These are phyloP conservation scores for Camellia granthamiana DNA, from an alignment of 148 eudicot genomes.

Conservation along the genomic window DNA sequence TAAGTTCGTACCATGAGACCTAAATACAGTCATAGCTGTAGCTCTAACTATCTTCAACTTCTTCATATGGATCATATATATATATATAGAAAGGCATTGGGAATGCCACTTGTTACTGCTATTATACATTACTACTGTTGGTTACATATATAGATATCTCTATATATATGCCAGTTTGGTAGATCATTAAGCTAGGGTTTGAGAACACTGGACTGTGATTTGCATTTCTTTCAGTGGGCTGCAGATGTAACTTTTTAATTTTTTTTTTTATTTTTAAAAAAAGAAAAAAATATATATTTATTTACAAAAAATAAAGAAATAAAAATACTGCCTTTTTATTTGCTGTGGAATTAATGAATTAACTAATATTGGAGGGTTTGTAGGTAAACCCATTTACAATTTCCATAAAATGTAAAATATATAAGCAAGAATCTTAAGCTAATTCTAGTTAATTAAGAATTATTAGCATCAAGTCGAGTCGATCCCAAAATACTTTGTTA, in stretches of 20 bases:
- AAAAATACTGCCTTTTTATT: too few species aligned
- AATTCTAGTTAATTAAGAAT: conserved; percentile 1
- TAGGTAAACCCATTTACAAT: not conserved
- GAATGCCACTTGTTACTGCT: not conserved
- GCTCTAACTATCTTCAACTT: conserved; percentile 1
- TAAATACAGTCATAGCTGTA: not conserved
- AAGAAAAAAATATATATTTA: not conserved
- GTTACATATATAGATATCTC: not conserved
- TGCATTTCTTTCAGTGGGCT: not conserved
- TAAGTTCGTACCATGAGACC: not conserved
- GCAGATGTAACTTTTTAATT: not conserved
- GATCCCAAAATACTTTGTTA: not conserved
- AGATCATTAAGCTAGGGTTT: not conserved
- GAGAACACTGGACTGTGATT: not conserved
- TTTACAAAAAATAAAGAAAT: not conserved
- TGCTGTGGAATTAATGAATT: too few species aligned
- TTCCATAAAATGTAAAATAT: conserved; percentile 12
- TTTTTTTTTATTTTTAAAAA: too few species aligned
- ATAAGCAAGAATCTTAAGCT: not conserved
- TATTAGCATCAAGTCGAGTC: not conserved
- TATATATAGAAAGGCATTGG: not conserved
- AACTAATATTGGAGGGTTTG: not conserved
- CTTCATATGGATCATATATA: not conserved
- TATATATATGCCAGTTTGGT: not conserved
- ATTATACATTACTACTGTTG: not conserved